Evolutionary conservation across 2,329 filamentous ascomycete genomes (phyloP), one percentile per base, ranked within the genome.

Genomic region (Venturia asperata): DNA sequence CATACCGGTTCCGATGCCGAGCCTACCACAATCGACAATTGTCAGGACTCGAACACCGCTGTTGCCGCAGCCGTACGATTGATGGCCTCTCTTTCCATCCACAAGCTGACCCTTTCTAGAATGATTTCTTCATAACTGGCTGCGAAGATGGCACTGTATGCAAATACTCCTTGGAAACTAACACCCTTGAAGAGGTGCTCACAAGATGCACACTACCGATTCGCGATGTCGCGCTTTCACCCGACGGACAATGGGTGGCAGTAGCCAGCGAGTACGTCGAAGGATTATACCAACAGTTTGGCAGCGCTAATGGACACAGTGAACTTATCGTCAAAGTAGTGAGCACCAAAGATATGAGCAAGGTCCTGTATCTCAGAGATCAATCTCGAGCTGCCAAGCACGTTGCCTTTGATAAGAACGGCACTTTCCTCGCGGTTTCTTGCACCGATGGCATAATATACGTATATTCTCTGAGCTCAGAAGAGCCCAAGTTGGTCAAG

Each of bases 61-160:
- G 85, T 97, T 27, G 89, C 86, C 39, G 86, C 91, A 24, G 85
- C 86, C 43, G 84, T 86, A 77, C 42, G 79, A 9, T 52, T 42
- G 61, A 27, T 39, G 6, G 4, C 34, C 10, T 62, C 24, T 61
- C 15, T 68, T 55, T 67, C 71, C 10, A 19, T 7, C 24, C n/a
- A 66, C 71, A 74, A 66, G 75, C 62, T 47, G 49, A 39, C 49
- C 42, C 34, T 41, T 15, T 34, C 19, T 68, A 87, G 85, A 85
- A 93, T 72, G 85, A 89, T 67, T 92, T 90, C 75, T 96, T 97
- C 74, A 85, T 97, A 56, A 87, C 91, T 67, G 94, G 92, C 37
- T 90, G 91, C 24, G 93, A 99, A 76, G 92, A 97, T 77, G 94
- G 95, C 72, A 94, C 89, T n/a, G 91, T 99, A 71, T 96, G 89